phyloP scores from a whole-genome alignment of 140 eudicot species.

The Anethum foeniculum region DNA sequence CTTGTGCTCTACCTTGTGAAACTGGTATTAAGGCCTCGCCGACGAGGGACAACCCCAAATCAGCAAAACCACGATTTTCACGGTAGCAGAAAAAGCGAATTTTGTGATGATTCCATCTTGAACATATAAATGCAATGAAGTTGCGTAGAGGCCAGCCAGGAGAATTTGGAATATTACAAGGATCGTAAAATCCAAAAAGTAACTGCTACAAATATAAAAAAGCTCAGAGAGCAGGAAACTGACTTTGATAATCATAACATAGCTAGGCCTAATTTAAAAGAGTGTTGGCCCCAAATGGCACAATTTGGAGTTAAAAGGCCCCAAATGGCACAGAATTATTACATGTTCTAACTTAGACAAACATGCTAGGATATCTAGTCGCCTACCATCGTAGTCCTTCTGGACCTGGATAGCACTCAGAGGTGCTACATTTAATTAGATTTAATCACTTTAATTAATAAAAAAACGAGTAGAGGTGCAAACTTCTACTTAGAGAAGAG shows the following conservation, averaged over 20 bases:
- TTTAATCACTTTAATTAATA: no score
- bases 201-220: conserved; percentile 35
- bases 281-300: no score
- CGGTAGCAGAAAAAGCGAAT: conserved; percentile 75
- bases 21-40: conserved; percentile 67
- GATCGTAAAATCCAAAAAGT: conserved; percentile 81
- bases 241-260: neutral
- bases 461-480: no score
- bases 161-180: conserved; percentile 64
- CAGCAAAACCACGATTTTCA: conserved; percentile 81
- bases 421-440: no score
- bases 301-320: no score
- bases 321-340: no score
- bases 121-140: conserved; percentile 43
- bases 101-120: conserved; percentile 57
- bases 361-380: no score
- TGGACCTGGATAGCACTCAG: no score
- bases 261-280: neutral
- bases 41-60: conserved; percentile 60
- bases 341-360: no score
- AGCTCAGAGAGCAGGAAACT: neutral
- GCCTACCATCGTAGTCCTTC: no score
- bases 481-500: no score
- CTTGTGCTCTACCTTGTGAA: conserved; percentile 61
- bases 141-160: conserved; percentile 99